Evolutionary conservation across 371 early-diverging fungal genomes (phyloP).

Genomic region (Paramicrosporidium saccamoebae): DNA sequence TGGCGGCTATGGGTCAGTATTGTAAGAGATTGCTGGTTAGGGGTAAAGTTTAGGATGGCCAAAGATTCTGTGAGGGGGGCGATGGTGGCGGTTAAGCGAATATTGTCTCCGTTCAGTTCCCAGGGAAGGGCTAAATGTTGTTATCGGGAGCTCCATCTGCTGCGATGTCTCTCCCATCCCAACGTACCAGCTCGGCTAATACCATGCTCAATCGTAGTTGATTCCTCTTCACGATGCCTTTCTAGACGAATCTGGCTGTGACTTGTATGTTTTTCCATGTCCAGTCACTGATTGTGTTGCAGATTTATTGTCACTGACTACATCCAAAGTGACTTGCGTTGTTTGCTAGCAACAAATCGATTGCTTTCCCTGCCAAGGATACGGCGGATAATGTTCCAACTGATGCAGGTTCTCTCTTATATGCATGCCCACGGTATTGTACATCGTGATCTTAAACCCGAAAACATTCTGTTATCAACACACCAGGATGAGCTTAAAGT

Average conservation of each 20-base stretch:
- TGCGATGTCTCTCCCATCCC: constrained; percentile 56
- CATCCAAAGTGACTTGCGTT: constrained; percentile 67
- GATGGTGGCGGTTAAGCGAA: constrained; percentile 77
- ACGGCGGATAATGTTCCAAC: too few species aligned
- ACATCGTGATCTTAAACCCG: constrained; percentile 81
- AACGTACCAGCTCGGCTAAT: constrained; percentile 50
- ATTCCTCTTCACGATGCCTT: too few species aligned
- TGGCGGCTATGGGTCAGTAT: constrained; percentile 85
- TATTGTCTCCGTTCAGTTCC: constrained; percentile 65
- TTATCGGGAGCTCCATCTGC: constrained; percentile 60
- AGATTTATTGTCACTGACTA: constrained; percentile 79
- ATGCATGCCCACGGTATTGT: constrained; percentile 80
- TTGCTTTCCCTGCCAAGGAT: too few species aligned
- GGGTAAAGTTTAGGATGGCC: constrained; percentile 22
- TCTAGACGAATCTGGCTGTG: too few species aligned
- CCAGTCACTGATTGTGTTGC: constrained; percentile 53
- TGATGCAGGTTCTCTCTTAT: constrained; percentile 57
- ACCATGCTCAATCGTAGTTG: constrained; percentile 76
- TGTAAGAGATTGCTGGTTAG: constrained; percentile 12
- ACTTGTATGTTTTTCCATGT: too few species aligned
- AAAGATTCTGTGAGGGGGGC: constrained; percentile 38
- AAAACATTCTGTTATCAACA: constrained; percentile 73
- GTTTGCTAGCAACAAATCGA: constrained; percentile 54
- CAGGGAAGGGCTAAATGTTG: constrained; percentile 72
- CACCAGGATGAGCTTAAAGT: constrained; percentile 89